phyloP scores from a whole-genome alignment of 2,329 filamentous ascomycete genomes.

The Aspergillus jensenii region DNA sequence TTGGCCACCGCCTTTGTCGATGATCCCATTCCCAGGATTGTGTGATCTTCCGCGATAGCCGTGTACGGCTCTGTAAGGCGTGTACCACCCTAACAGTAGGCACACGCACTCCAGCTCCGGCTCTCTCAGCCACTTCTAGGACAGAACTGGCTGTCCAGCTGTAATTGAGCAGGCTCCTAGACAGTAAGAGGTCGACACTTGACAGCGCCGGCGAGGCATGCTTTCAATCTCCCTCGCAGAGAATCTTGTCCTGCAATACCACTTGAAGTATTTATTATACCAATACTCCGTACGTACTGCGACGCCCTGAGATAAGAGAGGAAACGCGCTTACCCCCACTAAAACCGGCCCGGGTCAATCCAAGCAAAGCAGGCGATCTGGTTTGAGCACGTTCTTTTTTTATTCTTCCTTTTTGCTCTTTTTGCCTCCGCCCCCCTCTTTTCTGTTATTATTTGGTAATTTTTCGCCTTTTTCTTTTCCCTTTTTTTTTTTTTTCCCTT shows the following conservation, averaged over 20 bases:
- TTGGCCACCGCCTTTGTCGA: conserved; percentile 5
- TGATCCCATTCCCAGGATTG: conserved; percentile 12
- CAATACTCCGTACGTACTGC: background rate
- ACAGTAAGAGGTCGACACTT: too few relatives aligned
- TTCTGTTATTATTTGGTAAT: conserved; percentile 13
- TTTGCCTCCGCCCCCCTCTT: conserved; percentile 14
- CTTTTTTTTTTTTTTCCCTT: conserved; percentile 26
- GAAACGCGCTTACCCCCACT: conserved; percentile 14
- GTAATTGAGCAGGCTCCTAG: too few relatives aligned
- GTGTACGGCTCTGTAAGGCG: conserved; percentile 5
- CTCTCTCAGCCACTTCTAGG: background rate
- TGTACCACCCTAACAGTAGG: conserved; percentile 14
- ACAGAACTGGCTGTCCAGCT: background rate
- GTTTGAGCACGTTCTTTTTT: conserved; percentile 27
- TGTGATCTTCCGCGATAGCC: conserved; percentile 27
- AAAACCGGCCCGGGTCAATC: conserved; percentile 18
- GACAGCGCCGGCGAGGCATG: too few relatives aligned
- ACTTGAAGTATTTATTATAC: too few relatives aligned
- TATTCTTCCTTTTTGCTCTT: conserved; percentile 15
- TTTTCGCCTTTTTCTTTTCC: conserved; percentile 21
- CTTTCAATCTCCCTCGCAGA: too few relatives aligned
- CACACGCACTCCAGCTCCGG: conserved; percentile 21
- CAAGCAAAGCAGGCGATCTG: conserved; percentile 24
- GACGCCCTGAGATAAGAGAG: background rate
- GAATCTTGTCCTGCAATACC: too few relatives aligned